Evolutionary conservation across 2,329 filamentous ascomycete genomes (phyloP), one percentile per base, ranked within the genome.

Genomic region (Sarocladiaceae sp.): DNA sequence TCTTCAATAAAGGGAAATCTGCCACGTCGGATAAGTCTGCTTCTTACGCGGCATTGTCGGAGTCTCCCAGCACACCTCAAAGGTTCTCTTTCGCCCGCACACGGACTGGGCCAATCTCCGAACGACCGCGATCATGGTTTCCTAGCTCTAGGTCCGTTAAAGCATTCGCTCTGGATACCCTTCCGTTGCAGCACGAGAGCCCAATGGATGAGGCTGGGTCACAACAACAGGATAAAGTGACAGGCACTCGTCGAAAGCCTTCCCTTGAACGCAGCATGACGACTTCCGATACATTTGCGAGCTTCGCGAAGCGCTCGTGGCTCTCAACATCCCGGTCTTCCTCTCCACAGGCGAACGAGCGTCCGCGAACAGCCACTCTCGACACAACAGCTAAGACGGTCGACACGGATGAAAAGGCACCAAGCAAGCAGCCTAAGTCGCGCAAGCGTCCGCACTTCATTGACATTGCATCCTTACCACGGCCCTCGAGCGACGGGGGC

Each of bases 71-170:
- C n/a, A 27, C 19, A 13, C 4, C 43, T 41, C 37, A 32, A 20
- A 26, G 44, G 45, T 45, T 47, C 18, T 52, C 52, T 19, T 39
- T 50, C 24, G 49, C 49, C 57, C 59, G 51, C 48, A 58, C 56
- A 50, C 70, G 67, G 57, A 70, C 66, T 51, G 68, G 60, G 49
- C 69, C 72, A 33, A 59, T 74, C 40, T 64, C 72, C 44, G 72
- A 70, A 47, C 67, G 71, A 44, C 71, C 70, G 3, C 68, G 69
- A 46, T 72, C 72, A 47, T 79, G 75, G 76, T 65, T 78, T 47
- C 64, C 67, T 12, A 62, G 62, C 54, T 67, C 71, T 19, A 73
- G 65, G 50, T 65, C 67, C 11, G 54, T 62, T 29, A 58, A 52
- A 40, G 57, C 60, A 9, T 23, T 21, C 13, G 13, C 35, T n/a